Percentiles rank a stretch among this genome's conserved stretches.
Conservation (phyloP, 2,329 filamentous ascomycete species). For the Beauveria brongniartii region DNA sequence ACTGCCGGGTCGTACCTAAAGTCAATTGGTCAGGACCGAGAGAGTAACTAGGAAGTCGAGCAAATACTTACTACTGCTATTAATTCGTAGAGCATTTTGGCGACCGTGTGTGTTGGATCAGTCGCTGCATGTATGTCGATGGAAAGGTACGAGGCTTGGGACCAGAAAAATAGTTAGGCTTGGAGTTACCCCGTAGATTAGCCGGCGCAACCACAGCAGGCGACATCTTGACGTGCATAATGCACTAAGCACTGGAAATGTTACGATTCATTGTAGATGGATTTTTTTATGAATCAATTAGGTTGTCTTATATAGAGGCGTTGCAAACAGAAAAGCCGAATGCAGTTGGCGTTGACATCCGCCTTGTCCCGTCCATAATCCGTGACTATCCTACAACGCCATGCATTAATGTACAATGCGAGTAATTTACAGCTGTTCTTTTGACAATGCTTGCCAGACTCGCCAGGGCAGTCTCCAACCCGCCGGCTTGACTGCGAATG, state of each 20-base stretch:
- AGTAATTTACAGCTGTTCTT: conserved; percentile 34
- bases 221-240: neutral
- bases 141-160: neutral
- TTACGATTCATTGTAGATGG: neutral
- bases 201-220: conserved; percentile 16
- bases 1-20: conserved; percentile 83
- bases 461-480: conserved; percentile 83
- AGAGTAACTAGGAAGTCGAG: neutral
- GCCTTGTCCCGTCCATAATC: neutral
- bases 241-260: neutral
- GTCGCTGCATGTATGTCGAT: neutral
- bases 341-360: neutral
- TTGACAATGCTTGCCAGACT: conserved; percentile 46
- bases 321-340: neutral
- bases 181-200: conserved; percentile 21
- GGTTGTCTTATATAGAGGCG: neutral
- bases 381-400: conserved; percentile 29
- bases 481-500: conserved; percentile 54
- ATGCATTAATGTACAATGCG: conserved; percentile 20
- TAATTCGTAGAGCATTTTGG: conserved; percentile 89
- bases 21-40: neutral
- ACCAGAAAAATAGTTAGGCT: conserved; percentile 12
- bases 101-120: conserved; percentile 22
- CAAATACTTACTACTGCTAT: conserved; percentile 78
- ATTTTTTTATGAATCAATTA: neutral